Base-by-base conservation (phyloP, 169 alveolate genomes). In the Cryptosporidium tyzzeri region DNA sequence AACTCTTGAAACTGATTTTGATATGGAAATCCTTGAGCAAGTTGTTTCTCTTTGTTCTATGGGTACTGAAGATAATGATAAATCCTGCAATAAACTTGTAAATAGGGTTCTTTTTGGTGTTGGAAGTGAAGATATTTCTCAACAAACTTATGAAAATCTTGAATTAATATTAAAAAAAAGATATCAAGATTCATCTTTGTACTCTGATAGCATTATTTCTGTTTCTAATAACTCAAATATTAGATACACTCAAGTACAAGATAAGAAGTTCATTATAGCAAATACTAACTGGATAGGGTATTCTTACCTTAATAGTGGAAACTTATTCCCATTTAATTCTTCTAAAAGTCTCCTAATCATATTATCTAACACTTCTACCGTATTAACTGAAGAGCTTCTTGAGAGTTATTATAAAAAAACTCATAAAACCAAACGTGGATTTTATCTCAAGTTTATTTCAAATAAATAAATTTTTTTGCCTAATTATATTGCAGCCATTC, bases 71-170 rank as follows among this genome's bases (percentile, higher is more conserved):
- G 5, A 10, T 3, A 16, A 14, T 6, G 35, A 33, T 59, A 18
- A 58, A 37, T n/a, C 2, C 10, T 16, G 37, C 26, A 51, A 23
- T 48, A 70, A 70, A 51, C 12, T 37, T 4, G 18, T 59, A 4
- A 12, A 73, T 26, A 80, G 74, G n/a, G 75, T 80, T 10, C 18
- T 80, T 18, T 80, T 80, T 37, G 73, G 80, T 1, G 84, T 65
- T 65, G 71, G 71, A 65, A 29, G 16, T 23, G 71, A 65, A 10
- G 71, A 65, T 7, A 65, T 65, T 65, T n/a, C 26, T 1, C 44
- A 37, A 9, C 23, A 37, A 37, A 31, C 31, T 29, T 65, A 2
- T 9, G 23, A 26, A 16, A 9, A 35, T 33, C 5, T 65, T 23
- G 26, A 23, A 16, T 55, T 55, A 9, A 0, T 55, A 8, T 21